These are phyloP conservation scores for Helotiales sp. DNA, from an alignment of 2,329 filamentous ascomycete species.

Conservation along the genomic window DNA sequence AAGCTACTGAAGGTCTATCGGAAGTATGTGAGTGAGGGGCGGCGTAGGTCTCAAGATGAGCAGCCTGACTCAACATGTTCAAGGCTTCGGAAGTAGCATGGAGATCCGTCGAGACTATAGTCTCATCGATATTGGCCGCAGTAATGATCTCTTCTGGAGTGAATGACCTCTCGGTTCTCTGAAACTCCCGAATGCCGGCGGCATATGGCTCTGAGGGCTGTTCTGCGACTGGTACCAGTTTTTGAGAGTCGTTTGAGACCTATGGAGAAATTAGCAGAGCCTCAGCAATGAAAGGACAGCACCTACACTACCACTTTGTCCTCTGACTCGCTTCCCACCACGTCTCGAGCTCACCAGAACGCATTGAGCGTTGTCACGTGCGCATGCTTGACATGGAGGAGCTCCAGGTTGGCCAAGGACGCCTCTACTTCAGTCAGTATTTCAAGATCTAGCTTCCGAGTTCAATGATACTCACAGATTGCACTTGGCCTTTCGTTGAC, in stretches of 20 bases:
- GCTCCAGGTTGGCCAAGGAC: conserved; percentile 21
- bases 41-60: conserved; percentile 36
- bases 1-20: conserved; percentile 2
- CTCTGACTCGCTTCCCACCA: conserved; percentile 39
- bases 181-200: conserved; percentile 18
- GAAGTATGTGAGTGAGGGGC: conserved; percentile 18
- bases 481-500: conserved; percentile 28
- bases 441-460: background rate
- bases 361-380: conserved; percentile 40
- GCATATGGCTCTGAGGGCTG: conserved; percentile 10
- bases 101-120: conserved; percentile 42
- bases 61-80: conserved; percentile 43
- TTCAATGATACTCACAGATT: conserved; percentile 23
- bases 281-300: background rate
- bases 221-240: conserved; percentile 2
- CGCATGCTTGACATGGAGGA: conserved; percentile 42
- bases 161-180: conserved; percentile 7
- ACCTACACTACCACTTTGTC: conserved; percentile 16
- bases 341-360: conserved; percentile 42
- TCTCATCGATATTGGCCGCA: conserved; percentile 37
- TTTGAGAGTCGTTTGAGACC: background rate
- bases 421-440: conserved; percentile 29
- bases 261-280: background rate
- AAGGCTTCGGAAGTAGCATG: conserved; percentile 44
- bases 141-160: conserved; percentile 17